These are phyloP conservation scores for Candolleomyces aberdarensis DNA, from an alignment of 768 basidiomycete genomes.

Conservation along the genomic window DNA sequence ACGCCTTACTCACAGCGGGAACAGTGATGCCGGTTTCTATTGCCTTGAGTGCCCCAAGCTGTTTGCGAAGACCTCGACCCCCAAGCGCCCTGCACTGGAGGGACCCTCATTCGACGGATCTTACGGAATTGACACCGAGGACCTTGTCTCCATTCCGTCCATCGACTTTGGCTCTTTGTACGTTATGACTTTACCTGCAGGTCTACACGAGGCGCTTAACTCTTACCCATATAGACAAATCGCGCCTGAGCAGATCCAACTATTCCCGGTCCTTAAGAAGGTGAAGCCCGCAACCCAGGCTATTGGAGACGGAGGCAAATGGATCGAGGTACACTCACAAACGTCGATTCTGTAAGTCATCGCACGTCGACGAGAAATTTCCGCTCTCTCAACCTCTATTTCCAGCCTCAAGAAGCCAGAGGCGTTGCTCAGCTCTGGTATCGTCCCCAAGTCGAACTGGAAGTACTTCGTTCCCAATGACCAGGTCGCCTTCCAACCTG, in stretches of 20 bases:
- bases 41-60: slow-evolving; percentile 29
- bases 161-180: slow-evolving; percentile 34
- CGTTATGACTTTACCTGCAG: slow-evolving; percentile 10
- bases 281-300: slow-evolving; percentile 14
- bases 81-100: slow-evolving; percentile 15
- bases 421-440: slow-evolving; percentile 24
- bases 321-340: slow-evolving; percentile 26
- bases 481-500: slow-evolving; percentile 14
- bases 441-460: slow-evolving; percentile 25
- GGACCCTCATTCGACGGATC: slow-evolving; percentile 33
- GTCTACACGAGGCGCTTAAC: slow-evolving; percentile 10
- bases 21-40: slow-evolving; percentile 29
- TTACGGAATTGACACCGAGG: slow-evolving; percentile 34
- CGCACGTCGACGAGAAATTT: neutral
- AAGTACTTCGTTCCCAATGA: slow-evolving; percentile 29
- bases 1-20: neutral
- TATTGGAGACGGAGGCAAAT: slow-evolving; percentile 25
- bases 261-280: slow-evolving; percentile 16
- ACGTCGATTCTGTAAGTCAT: slow-evolving; percentile 13
- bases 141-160: slow-evolving; percentile 28
- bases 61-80: slow-evolving; percentile 15
- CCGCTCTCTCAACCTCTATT: neutral
- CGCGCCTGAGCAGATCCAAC: slow-evolving; percentile 35
- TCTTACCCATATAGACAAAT: slow-evolving; percentile 21
- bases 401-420: slow-evolving; percentile 29